These are phyloP conservation scores for Alternaria arbusti DNA, from an alignment of 2,329 filamentous ascomycete genomes.

Conservation along the genomic window DNA sequence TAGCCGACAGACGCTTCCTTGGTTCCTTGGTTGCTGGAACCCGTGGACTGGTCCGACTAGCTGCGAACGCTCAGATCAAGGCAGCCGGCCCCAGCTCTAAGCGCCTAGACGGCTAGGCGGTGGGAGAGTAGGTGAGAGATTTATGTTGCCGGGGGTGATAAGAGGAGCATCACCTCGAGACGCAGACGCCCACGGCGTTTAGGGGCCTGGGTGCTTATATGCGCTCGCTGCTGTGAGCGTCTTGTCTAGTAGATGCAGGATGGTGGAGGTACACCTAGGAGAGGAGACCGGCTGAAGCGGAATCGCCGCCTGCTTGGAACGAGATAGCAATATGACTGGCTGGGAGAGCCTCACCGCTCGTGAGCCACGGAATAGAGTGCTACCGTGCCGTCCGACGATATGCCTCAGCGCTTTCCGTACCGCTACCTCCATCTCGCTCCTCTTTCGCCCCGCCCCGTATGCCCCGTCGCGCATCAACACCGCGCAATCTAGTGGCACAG, in stretches of 20 bases:
- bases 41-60: background rate
- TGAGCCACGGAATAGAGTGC: background rate
- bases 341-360: conserved; percentile 10
- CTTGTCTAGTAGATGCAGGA: background rate
- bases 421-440: background rate
- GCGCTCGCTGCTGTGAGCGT: conserved; percentile 5
- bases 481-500: conserved; percentile 19
- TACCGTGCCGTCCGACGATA: conserved; percentile 1
- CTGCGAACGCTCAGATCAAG: conserved; percentile 1
- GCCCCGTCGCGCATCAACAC: background rate
- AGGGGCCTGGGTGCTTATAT: conserved; percentile 8
- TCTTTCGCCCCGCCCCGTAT: background rate
- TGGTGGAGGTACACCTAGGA: background rate
- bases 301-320: conserved; percentile 17
- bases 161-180: conserved; percentile 3
- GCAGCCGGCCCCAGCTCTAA: conserved; percentile 8
- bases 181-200: background rate
- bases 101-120: background rate
- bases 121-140: conserved; percentile 3
- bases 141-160: conserved; percentile 1
- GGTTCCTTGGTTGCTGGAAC: conserved; percentile 3
- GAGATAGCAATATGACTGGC: conserved; percentile 15
- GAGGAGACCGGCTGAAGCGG: conserved; percentile 14
- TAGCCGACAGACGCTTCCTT: conserved; percentile 6
- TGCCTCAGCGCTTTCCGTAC: background rate